Base-by-base conservation (phyloP, 1,284 basidiomycete genomes). In the Irpex sp. region DNA sequence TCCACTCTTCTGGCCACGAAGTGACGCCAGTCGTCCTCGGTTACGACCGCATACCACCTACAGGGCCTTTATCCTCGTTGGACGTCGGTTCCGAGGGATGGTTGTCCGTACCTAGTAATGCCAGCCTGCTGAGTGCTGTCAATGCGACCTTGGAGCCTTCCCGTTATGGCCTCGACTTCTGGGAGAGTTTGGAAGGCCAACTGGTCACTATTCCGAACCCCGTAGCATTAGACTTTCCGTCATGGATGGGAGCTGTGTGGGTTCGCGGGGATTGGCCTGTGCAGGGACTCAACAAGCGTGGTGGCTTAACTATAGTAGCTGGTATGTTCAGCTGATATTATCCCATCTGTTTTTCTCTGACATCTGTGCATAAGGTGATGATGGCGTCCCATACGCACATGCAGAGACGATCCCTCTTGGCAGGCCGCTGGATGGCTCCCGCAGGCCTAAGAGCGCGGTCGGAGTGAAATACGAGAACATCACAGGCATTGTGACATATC, bases 111-210 rank as follows among this genome's bases (percentile, higher is more conserved):
- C 85, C 85, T 4, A 85, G 83, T 68, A 86, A 87, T 67, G 73
- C 76, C n/a, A 83, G 78, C 48, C 76, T 74, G 17, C 70, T 87
- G 40, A 80, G 83, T 62, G 68, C 67, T 1, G 74, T 78, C 15
- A 83, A 87, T 67, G 74, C 79, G 2, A 78, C 79, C 5, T 71
- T 88, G 47, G 76, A 80, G 60, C 85, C 86, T 0, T 76, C 79
- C 9, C 72, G 75, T 38, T 87, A 78, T 65, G 86, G 86, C 3
- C 69, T 88, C 54, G 86, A 88, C 68, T 88, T 88, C 69, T 89
- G 86, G 85, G 80, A 85, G 69, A 86, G 84, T 69, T 74, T 88
- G 13, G 83, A 86, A 66, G 85, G 85, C 1, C 81, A 83, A 67
- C 75, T 88, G 1, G 85, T 89, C n/a, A 82, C 78, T 1, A 75